These are phyloP conservation scores for Teratosphaeria zuluensis DNA, from an alignment of 2,329 filamentous ascomycete species.

Conservation along the genomic window DNA sequence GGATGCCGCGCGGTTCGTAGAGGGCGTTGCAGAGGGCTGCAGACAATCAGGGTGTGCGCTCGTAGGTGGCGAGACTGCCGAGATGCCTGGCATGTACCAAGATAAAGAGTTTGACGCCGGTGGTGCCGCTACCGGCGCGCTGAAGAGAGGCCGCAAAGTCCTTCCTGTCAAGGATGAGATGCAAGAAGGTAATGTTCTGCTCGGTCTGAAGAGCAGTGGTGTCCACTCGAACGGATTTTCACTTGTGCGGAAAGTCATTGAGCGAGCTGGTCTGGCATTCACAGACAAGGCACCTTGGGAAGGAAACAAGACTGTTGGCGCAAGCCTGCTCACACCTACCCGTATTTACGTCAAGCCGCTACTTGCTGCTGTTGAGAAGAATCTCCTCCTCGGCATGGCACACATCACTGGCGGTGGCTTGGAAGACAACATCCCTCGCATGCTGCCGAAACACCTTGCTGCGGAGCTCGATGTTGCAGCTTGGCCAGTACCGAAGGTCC, in stretches of 20 bases:
- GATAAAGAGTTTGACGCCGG: constrained; percentile 87
- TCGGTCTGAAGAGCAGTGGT: constrained; percentile 77
- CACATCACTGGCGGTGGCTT: constrained; percentile 96
- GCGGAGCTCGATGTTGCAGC: constrained; percentile 68
- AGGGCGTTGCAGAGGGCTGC: constrained; percentile 83
- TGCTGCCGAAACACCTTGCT: constrained; percentile 69
- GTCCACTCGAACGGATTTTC: constrained; percentile 97
- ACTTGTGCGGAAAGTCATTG: constrained; percentile 82
- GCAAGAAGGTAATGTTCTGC: constrained; percentile 70
- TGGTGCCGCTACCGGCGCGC: constrained; percentile 79
- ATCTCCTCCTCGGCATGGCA: constrained; percentile 78
- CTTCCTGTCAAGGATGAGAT: constrained; percentile 70
- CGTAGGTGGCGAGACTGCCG: constrained; percentile 94
- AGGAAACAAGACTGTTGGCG: constrained; percentile 52
- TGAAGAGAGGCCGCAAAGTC: constrained; percentile 53
- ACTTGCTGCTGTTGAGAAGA: constrained; percentile 52
- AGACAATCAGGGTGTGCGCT: constrained; percentile 76
- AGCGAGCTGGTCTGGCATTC: constrained; percentile 64
- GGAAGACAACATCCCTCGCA: constrained; percentile 86
- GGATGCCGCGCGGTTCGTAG: constrained; percentile 74
- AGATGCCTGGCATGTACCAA: constrained; percentile 94
- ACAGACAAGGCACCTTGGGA: constrained; percentile 70
- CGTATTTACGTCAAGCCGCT: constrained; percentile 74
- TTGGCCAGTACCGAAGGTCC: constrained; percentile 71
- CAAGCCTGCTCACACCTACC: constrained; percentile 76